phyloP scores from a whole-genome alignment of 2,329 filamentous ascomycete genomes.

The Talaromyces sp. region DNA sequence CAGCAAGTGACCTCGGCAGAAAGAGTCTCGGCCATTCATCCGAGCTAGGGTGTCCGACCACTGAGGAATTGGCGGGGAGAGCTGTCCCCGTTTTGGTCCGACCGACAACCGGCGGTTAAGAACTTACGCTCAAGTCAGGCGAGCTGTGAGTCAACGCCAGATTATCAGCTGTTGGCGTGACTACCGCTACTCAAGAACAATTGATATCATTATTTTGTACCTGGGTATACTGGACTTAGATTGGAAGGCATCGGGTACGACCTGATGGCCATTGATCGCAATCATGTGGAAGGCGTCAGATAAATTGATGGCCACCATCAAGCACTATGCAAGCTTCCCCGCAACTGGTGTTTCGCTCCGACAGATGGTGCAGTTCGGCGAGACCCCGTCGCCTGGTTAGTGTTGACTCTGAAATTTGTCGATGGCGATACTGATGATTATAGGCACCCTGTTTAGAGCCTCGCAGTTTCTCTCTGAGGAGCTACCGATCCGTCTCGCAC shows the following conservation, averaged over 20 bases:
- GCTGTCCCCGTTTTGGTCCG: constrained; percentile 22
- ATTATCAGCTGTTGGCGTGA: neutral
- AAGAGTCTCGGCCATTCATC: neutral
- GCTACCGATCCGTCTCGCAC: constrained; percentile 90
- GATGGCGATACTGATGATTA: neutral
- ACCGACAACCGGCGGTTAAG: constrained; percentile 10
- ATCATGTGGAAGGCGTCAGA: constrained; percentile 90
- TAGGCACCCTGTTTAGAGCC: constrained; percentile 92
- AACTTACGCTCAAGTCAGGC: neutral
- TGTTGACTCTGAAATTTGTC: neutral
- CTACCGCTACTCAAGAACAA: neutral
- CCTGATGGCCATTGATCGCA: constrained; percentile 16
- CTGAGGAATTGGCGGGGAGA: constrained; percentile 14
- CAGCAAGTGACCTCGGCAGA: constrained; percentile 19
- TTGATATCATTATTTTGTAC: neutral
- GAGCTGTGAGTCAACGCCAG: constrained; percentile 2
- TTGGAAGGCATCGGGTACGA: constrained; percentile 5
- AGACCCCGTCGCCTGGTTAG: constrained; percentile 83
- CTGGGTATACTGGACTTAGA: neutral
- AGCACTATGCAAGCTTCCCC: constrained; percentile 94
- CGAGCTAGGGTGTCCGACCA: neutral
- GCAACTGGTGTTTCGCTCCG: constrained; percentile 93
- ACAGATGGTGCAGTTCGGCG: constrained; percentile 99
- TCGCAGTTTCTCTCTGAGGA: constrained; percentile 98
- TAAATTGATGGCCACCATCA: constrained; percentile 92